Evolutionary conservation across 139 green algal genomes (phyloP), one percentile per base, ranked within the genome.

Genomic region (Microglena sp.): DNA sequence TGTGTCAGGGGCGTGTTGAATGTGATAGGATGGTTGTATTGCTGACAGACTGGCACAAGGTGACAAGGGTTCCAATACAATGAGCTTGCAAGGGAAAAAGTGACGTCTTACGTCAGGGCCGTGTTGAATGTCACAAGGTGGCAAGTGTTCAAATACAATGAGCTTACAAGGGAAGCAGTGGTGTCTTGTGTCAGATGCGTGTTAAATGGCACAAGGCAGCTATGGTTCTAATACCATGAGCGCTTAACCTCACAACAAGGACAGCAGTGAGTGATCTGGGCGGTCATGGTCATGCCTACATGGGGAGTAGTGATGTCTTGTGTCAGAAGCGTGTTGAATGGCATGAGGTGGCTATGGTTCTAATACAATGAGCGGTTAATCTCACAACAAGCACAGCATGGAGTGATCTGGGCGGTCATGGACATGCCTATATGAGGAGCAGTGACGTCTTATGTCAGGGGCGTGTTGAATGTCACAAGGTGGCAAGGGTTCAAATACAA

Each of bases 351-450:
- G 53, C 53, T 60, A 22, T n/a, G 18, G 18, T n/a, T 7, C 22
- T 32, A 18, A 24, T 15, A 60, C 53, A 30, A 22, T 57, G 26
- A 56, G 24, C 36, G 4, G 5, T 11, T 33, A n/a, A 53, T 6
- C 21, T 15, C 21, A 29, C 32, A 66, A 24, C 33, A 6, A 18
- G 28, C 8, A 5, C 35, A 45, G 40, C n/a, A 28, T 18, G 27
- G 5, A 5, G 8, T 11, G 26, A 74, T 60, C 71, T 73, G 76
- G 18, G 73, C 77, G 58, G 66, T 71, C 77, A 83, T 83, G 11
- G 69, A 44, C 46, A 78, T 71, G 66, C 72, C 71, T 34, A 71
- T 67, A 66, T 64, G 58, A 77, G 76, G 55, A 50, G 40, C 15
- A 18, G 40, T 50, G n/a, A 44, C 6, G 22, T 5, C 7, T 40